Evolutionary conservation across 2,329 filamentous ascomycete genomes (phyloP).

Genomic region (Fusarium falciforme): DNA sequence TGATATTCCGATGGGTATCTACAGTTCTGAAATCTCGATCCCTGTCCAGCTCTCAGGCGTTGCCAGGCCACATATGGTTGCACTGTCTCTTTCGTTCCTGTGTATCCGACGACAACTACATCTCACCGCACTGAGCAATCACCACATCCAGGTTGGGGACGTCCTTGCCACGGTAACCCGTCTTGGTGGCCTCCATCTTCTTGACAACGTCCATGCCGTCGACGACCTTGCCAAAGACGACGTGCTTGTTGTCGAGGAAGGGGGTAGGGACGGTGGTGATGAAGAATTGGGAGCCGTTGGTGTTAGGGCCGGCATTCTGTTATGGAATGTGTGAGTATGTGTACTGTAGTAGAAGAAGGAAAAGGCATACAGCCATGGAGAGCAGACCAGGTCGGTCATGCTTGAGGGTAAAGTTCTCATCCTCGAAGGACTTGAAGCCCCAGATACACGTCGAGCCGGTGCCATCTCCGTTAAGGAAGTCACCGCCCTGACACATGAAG

Average conservation of each 20-base stretch:
- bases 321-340: constrained; percentile 1
- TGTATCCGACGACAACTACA: constrained; percentile 64
- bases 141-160: constrained; percentile 86
- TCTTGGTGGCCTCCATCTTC: constrained; percentile 93
- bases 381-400: constrained; percentile 85
- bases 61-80: neutral
- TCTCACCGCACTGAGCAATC: constrained; percentile 91
- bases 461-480: constrained; percentile 94
- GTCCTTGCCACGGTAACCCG: constrained; percentile 78
- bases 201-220: constrained; percentile 90
- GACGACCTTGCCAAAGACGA: constrained; percentile 92
- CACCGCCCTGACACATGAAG: constrained; percentile 98
- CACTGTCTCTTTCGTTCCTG: neutral
- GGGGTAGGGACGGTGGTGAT: constrained; percentile 90
- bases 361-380: constrained; percentile 86
- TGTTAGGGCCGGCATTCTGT: constrained; percentile 90
- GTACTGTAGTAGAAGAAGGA: neutral
- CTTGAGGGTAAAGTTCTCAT: constrained; percentile 87
- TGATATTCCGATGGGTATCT: constrained; percentile 36
- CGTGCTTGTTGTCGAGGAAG: constrained; percentile 92
- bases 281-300: constrained; percentile 97
- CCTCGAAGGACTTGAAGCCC: constrained; percentile 83
- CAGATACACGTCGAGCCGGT: constrained; percentile 91
- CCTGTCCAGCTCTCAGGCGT: constrained; percentile 8
- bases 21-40: constrained; percentile 21